These are phyloP conservation scores for Marasmius tenuissimus DNA, from an alignment of 1,284 basidiomycete genomes.

Conservation along the genomic window DNA sequence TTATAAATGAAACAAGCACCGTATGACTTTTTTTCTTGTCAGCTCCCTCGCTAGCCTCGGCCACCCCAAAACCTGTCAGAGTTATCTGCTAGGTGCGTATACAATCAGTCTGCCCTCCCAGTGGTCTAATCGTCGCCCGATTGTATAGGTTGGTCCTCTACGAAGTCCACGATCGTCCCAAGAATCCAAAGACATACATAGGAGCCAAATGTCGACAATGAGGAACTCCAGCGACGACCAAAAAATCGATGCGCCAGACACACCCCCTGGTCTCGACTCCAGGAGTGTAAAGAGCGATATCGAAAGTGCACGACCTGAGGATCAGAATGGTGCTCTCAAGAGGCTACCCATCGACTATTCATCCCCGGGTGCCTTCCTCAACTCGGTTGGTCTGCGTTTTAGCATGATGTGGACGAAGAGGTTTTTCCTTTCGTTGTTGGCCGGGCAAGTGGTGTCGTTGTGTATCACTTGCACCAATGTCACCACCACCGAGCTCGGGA, in stretches of 20 bases:
- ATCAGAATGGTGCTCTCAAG: background rate
- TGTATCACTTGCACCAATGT: conserved; percentile 87
- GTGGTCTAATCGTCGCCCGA: background rate
- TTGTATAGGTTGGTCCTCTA: background rate
- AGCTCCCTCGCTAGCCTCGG: background rate
- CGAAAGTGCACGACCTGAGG: background rate
- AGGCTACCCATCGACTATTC: conserved; percentile 63
- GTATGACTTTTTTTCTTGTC: background rate
- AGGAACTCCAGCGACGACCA: background rate
- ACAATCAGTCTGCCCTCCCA: background rate
- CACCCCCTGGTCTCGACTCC: background rate
- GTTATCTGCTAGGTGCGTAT: background rate
- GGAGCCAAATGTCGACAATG: background rate
- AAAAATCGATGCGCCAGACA: background rate
- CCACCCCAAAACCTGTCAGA: too few species aligned
- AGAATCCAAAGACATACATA: background rate
- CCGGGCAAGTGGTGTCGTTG: conserved; percentile 80
- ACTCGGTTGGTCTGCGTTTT: conserved; percentile 58
- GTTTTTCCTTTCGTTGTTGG: conserved; percentile 65
- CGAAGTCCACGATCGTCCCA: background rate
- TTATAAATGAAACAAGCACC: too few species aligned
- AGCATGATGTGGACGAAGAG: conserved; percentile 72
- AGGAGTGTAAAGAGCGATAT: background rate
- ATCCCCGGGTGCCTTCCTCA: conserved; percentile 49
- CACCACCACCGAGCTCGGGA: conserved; percentile 75